A percentile compares a stretch with the other conserved stretches of the same genome.
phyloP scores from a whole-genome alignment of 495 filamentous ascomycete genomes.

The Talaromyces thailandensis region DNA sequence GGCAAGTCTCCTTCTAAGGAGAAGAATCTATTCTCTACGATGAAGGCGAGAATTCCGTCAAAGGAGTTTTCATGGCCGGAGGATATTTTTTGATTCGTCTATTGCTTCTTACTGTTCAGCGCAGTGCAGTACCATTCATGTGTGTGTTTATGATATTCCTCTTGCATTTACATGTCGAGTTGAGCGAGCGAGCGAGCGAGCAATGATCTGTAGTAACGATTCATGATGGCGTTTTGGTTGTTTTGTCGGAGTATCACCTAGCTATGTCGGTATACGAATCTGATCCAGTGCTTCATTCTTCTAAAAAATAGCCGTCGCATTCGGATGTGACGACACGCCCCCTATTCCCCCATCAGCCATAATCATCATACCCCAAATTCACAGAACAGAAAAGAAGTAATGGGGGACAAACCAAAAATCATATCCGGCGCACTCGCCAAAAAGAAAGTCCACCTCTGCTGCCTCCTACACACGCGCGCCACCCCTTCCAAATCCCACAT shows the following conservation, averaged over 20 bases:
- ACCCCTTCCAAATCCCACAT: conserved; percentile 51
- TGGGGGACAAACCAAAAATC: background rate
- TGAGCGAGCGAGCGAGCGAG: background rate
- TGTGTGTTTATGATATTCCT: background rate
- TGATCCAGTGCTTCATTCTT: background rate
- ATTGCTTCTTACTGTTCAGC: background rate
- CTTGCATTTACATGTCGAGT: conserved; percentile 1
- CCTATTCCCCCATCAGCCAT: background rate
- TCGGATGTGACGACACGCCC: background rate
- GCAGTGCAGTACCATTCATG: background rate
- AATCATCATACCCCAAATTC: background rate
- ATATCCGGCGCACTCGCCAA: conserved; percentile 47
- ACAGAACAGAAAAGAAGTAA: too few relatives aligned
- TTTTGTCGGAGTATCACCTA: background rate
- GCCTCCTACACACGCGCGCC: conserved; percentile 34
- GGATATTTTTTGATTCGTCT: conserved; percentile 30
- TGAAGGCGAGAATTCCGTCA: background rate
- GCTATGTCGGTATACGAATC: background rate
- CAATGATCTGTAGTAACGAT: background rate
- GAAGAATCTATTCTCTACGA: background rate
- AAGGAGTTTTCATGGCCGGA: conserved; percentile 37
- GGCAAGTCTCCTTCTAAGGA: background rate
- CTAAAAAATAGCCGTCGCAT: background rate
- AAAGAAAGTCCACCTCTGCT: conserved; percentile 58
- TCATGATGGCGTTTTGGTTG: background rate